Evolutionary conservation across 1,284 basidiomycete genomes (phyloP).

Genomic region (Amylostereum areolatum): DNA sequence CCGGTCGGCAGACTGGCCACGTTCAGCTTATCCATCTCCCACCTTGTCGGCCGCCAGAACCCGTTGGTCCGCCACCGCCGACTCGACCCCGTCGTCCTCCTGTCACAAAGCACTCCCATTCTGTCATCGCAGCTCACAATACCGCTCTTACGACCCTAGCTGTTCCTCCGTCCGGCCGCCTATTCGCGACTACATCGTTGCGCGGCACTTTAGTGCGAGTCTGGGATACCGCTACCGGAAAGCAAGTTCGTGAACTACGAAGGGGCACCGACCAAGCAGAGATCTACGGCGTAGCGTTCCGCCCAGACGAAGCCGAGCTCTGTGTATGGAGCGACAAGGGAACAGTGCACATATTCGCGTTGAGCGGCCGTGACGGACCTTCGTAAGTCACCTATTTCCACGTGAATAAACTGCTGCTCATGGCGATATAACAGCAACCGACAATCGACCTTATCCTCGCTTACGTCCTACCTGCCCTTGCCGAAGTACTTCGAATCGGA

Average conservation of each 20-base stretch:
- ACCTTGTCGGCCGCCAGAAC: conserved; percentile 59
- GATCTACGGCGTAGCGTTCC: conserved; percentile 83
- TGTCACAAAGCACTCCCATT: conserved; percentile 58
- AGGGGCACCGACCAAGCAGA: conserved; percentile 88
- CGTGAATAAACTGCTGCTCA: background rate
- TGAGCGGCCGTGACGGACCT: conserved; percentile 53
- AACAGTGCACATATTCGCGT: conserved; percentile 86
- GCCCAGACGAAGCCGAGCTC: conserved; percentile 73
- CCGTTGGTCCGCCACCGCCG: conserved; percentile 40
- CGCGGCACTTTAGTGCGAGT: conserved; percentile 85
- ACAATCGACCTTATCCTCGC: conserved; percentile 70
- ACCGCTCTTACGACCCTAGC: conserved; percentile 76
- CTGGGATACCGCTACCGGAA: conserved; percentile 79
- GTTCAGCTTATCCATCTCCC: conserved; percentile 86
- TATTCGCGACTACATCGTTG: conserved; percentile 82
- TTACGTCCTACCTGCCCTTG: conserved; percentile 73
- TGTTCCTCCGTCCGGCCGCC: conserved; percentile 70
- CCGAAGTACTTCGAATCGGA: conserved; percentile 92
- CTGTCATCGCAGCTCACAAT: conserved; percentile 85
- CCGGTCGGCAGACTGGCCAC: conserved; percentile 86
- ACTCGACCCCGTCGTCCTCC: conserved; percentile 44
- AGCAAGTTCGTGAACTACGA: conserved; percentile 76
- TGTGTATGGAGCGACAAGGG: conserved; percentile 97
- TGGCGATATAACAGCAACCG: conserved; percentile 50
- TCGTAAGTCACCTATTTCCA: conserved; percentile 43